A percentile compares a stretch with the other conserved stretches of the same genome.
Conservation (phyloP, 192 early-diverging fungal species). For the Backusella westeae region DNA sequence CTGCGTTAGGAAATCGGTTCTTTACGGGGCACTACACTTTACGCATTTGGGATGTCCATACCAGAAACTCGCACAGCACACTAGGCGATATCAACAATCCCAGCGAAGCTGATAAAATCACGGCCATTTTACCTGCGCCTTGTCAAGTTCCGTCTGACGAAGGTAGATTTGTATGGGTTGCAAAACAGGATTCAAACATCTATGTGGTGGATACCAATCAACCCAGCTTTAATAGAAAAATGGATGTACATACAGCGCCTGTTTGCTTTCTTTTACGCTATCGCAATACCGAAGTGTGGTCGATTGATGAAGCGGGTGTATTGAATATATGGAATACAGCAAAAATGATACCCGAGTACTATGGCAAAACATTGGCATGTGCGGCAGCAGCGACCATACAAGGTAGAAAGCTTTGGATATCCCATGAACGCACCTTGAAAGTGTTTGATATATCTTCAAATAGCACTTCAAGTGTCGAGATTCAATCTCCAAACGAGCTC, state of each 20-base stretch:
- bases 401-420: slow-evolving; percentile 57
- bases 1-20: slow-evolving; percentile 46
- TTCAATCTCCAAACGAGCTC: slow-evolving; percentile 38
- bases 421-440: slow-evolving; percentile 52
- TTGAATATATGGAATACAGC: slow-evolving; percentile 51
- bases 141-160: slow-evolving; percentile 47
- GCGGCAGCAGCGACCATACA: slow-evolving; percentile 43
- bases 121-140: slow-evolving; percentile 51
- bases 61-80: slow-evolving; percentile 43
- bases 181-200: slow-evolving; percentile 57
- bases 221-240: background rate
- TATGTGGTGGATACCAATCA: slow-evolving; percentile 45
- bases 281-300: slow-evolving; percentile 56
- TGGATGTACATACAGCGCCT: slow-evolving; percentile 35
- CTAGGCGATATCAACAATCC: slow-evolving; percentile 31
- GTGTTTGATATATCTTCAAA: slow-evolving; percentile 40
- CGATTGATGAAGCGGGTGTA: slow-evolving; percentile 61
- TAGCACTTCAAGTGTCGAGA: slow-evolving; percentile 31
- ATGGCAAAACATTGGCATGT: slow-evolving; percentile 34
- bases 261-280: slow-evolving; percentile 57
- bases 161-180: slow-evolving; percentile 65
- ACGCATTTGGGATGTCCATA: slow-evolving; percentile 42
- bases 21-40: slow-evolving; percentile 44
- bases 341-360: background rate
- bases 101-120: slow-evolving; percentile 35